These are phyloP conservation scores for Deuterostichococcus epilithicus DNA, from an alignment of 139 green algal species.

Conservation along the genomic window DNA sequence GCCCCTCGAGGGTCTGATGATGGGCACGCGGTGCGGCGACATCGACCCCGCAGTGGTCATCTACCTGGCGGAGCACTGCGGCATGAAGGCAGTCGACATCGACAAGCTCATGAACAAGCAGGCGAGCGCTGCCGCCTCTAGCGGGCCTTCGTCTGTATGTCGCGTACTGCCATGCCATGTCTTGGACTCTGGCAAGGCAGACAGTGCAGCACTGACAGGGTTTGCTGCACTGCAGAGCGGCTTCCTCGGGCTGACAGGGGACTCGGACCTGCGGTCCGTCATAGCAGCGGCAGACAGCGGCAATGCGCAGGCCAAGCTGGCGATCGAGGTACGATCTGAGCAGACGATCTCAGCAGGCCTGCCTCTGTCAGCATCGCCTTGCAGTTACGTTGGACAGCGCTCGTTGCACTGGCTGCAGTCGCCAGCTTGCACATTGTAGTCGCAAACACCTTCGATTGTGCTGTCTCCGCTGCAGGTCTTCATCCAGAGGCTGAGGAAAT, in stretches of 20 bases:
- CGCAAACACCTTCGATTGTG: not conserved
- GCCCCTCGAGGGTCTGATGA: slow-evolving; percentile 74
- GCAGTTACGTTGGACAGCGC: not conserved
- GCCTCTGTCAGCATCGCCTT: not conserved
- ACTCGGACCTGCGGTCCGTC: slow-evolving; percentile 57
- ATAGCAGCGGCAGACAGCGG: slow-evolving; percentile 44
- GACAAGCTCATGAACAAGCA: slow-evolving; percentile 84
- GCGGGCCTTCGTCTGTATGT: not conserved
- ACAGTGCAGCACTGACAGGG: not conserved
- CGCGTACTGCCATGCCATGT: not conserved
- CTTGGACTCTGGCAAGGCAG: too few species aligned
- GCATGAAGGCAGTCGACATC: slow-evolving; percentile 31
- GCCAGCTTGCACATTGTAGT: too few species aligned
- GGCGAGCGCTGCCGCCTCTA: slow-evolving; percentile 9
- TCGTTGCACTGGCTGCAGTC: too few species aligned
- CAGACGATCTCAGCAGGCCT: not conserved
- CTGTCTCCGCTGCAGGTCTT: slow-evolving; percentile 58
- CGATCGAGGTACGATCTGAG: slow-evolving; percentile 41
- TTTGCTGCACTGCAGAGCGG: slow-evolving; percentile 25
- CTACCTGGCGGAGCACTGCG: slow-evolving; percentile 36
- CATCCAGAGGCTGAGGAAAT: slow-evolving; percentile 78
- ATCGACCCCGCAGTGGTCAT: slow-evolving; percentile 68
- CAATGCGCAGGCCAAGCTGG: slow-evolving; percentile 51
- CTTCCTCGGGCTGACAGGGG: slow-evolving; percentile 44
- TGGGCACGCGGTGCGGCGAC: slow-evolving; percentile 68